Evolutionary conservation across 208 protist genomes (phyloP), one percentile per base, ranked within the genome.

Genomic region (Crithidia expoeki): DNA sequence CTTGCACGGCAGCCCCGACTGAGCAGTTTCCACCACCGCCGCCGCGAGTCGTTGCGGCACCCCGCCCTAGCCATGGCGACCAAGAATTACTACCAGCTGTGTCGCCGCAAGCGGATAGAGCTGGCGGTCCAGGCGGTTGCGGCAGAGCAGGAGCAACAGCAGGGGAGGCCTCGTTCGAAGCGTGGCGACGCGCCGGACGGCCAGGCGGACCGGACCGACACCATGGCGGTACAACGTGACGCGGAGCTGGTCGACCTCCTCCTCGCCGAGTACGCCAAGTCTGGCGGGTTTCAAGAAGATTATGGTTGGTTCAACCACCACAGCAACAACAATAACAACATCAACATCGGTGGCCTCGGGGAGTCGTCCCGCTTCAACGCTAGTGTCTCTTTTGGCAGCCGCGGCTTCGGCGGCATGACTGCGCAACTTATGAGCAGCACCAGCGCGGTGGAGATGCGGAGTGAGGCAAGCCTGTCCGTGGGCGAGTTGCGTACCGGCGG

Each of bases 41-140:
- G 63, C 10, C 77, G 77, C 3, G 78, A 88, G 68, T 96, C 90
- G 19, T 53, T 96, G 61, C 84, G 90, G 3, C 90, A 96, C 62
- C 90, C 90, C 7, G 88, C 90, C 0, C 79, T 96, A 4, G 84
- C 90, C 28, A 93, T 92, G 86, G 81, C 88, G 19, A 83, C 86
- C 11, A 84, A 88, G 55, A 80, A 76, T 30, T 94, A 90, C 56
- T 96, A 86, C 61, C 84, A 72, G 32, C 36, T 59, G 5, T 74
- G 67, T 33, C 75, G 79, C 12, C 76, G 65, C 23, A 72, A 59
- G 21, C 76, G 64, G 6, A 58, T 75, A 5, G 76, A 75, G 53
- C 52, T 68, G 50, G 65, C 32, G 14, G 30, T 76, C 21, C 51
- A 63, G 67, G 38, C 59, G 27, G 66, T 68, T 23, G 63, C 25